Evolutionary conservation across 257 asterid genomes (phyloP).

Genomic region (Solanum virginianum): DNA sequence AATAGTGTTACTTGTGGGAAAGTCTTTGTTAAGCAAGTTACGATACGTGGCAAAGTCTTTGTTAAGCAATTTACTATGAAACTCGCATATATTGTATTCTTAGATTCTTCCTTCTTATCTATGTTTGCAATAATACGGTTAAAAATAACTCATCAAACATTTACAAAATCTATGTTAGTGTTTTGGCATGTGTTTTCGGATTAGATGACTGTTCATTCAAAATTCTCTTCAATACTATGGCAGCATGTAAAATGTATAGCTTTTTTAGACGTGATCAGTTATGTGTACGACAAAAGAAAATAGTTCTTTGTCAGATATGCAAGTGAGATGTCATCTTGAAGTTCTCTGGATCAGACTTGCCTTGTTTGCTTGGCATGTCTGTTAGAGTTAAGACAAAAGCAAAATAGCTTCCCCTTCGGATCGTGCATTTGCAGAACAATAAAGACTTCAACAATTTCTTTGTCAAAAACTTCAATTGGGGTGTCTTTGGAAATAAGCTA

Average conservation of each 20-base stretch:
- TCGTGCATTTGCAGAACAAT: slow-evolving; percentile 62
- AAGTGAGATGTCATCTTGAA: slow-evolving; percentile 67
- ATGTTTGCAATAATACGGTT: neutral
- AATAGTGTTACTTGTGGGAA: neutral
- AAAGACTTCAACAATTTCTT: slow-evolving; percentile 28
- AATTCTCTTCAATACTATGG: neutral
- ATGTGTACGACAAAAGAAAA: neutral
- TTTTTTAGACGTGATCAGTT: neutral
- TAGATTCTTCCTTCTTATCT: neutral
- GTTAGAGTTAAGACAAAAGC: slow-evolving; percentile 53
- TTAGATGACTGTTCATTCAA: neutral
- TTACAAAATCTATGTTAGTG: neutral
- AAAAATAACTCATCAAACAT: neutral
- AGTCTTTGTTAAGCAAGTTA: neutral
- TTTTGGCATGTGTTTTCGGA: neutral
- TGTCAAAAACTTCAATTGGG: no score
- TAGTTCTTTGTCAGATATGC: slow-evolving; percentile 38
- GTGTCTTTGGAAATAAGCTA: no score
- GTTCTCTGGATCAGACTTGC: slow-evolving; percentile 35
- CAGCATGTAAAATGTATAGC: neutral
- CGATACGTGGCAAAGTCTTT: neutral
- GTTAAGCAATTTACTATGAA: neutral
- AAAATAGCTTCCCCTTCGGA: slow-evolving; percentile 73
- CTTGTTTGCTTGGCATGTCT: slow-evolving; percentile 22
- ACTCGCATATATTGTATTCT: neutral